Conservation (phyloP, 2,329 filamentous ascomycete genomes). For the Penicillium sp. region DNA sequence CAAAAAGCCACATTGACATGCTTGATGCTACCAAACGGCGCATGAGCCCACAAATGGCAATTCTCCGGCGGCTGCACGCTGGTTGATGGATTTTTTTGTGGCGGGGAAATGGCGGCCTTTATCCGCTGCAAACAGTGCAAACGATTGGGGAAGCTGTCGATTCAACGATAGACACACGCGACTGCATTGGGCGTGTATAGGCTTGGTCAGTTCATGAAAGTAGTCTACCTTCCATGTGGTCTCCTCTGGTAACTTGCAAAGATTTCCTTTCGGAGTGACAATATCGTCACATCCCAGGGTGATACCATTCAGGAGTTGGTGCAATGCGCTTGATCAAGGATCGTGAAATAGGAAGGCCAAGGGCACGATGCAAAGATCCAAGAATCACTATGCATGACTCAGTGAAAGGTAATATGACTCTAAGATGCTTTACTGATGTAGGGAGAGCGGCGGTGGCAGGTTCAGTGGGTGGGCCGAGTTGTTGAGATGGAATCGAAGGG, state of each 20-base stretch:
- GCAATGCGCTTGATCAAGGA: not conserved
- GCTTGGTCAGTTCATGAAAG: not conserved
- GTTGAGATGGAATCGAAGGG: not conserved
- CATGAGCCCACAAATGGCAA: slow-evolving; percentile 17
- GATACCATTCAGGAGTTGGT: not conserved
- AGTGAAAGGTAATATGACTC: not conserved
- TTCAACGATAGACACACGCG: not conserved
- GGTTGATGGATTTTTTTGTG: slow-evolving; percentile 21
- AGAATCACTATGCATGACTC: not conserved
- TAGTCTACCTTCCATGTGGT: not conserved
- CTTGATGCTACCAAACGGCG: slow-evolving; percentile 1
- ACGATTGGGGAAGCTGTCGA: not conserved
- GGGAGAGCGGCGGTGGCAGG: not conserved
- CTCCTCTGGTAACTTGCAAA: not conserved
- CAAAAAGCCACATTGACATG: not conserved
- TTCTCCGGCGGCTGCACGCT: slow-evolving; percentile 25
- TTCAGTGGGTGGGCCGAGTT: not conserved
- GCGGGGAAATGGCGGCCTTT: not conserved
- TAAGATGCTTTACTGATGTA: not conserved
- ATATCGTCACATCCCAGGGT: not conserved
- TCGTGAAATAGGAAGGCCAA: not conserved
- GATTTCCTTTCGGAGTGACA: not conserved
- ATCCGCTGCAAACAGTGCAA: slow-evolving; percentile 7
- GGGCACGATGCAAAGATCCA: not conserved
- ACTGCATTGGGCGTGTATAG: not conserved